phyloP scores from a whole-genome alignment of 78 protist species.

The Protostelium mycophagum region DNA sequence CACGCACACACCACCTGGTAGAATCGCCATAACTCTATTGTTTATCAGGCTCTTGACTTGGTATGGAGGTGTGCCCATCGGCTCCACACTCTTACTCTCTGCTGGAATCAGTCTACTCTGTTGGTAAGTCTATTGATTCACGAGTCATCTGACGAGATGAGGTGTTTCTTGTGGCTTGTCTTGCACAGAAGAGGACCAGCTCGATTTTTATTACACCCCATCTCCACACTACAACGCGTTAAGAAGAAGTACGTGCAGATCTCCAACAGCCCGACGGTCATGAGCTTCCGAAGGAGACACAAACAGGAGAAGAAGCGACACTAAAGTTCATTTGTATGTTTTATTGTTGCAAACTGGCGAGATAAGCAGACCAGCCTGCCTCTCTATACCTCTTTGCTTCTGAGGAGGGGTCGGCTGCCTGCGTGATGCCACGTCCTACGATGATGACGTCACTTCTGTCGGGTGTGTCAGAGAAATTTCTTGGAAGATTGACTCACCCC shows the following conservation, averaged over 20 bases:
- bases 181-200: background rate
- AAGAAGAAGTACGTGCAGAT: too few relatives aligned
- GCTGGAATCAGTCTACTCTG: background rate
- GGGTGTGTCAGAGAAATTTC: background rate
- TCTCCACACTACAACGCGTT: background rate
- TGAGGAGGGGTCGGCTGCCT: conserved; percentile 14
- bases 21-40: background rate
- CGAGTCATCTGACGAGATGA: background rate
- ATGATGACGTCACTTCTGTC: conserved; percentile 66
- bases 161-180: background rate
- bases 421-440: conserved; percentile 82
- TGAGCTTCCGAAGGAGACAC: too few relatives aligned
- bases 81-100: background rate
- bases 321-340: too few relatives aligned
- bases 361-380: conserved; percentile 40
- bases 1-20: background rate
- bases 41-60: background rate
- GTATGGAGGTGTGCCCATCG: background rate
- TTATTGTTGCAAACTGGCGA: conserved; percentile 1
- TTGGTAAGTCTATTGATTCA: background rate
- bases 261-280: too few relatives aligned
- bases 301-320: too few relatives aligned
- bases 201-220: background rate
- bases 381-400: conserved; percentile 38
- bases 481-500: background rate